Evolutionary conservation across 805 yeast species (phyloP).

Genomic region (Monosporozyma unispora): DNA sequence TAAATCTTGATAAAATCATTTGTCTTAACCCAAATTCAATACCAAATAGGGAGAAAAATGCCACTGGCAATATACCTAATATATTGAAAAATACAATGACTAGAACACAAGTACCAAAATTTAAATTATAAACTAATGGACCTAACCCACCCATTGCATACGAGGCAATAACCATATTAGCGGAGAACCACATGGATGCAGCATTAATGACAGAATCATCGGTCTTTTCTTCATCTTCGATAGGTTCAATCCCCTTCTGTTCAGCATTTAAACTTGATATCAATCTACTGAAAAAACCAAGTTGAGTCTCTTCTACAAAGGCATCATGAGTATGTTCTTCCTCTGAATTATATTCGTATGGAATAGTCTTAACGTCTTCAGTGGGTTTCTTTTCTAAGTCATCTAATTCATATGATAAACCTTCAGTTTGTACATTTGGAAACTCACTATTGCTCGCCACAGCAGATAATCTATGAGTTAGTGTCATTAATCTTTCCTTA

Average conservation of each 20-base stretch:
- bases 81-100: slow-evolving; percentile 62
- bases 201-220: slow-evolving; percentile 59
- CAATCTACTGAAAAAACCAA: slow-evolving; percentile 19
- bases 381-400: slow-evolving; percentile 7
- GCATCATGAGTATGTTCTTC: slow-evolving; percentile 6
- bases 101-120: slow-evolving; percentile 64
- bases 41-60: slow-evolving; percentile 75
- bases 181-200: slow-evolving; percentile 86
- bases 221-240: slow-evolving; percentile 69
- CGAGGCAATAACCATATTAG: slow-evolving; percentile 84
- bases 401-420: slow-evolving; percentile 2
- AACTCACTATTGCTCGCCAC: slow-evolving; percentile 4
- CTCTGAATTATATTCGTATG: slow-evolving; percentile 3
- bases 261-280: slow-evolving; percentile 36
- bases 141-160: slow-evolving; percentile 70
- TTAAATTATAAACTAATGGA: slow-evolving; percentile 52
- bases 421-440: background rate
- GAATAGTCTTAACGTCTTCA: slow-evolving; percentile 5
- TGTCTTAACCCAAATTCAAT: slow-evolving; percentile 81
- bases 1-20: slow-evolving; percentile 69
- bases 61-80: slow-evolving; percentile 72
- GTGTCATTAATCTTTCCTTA: too few relatives aligned
- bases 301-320: slow-evolving; percentile 8
- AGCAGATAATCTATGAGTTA: slow-evolving; percentile 7
- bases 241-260: slow-evolving; percentile 69